Percentiles rank a stretch among this genome's conserved stretches.
Conservation (phyloP, 1,139 yeast genomes). For the Magnusiomyces tetraspermus region DNA sequence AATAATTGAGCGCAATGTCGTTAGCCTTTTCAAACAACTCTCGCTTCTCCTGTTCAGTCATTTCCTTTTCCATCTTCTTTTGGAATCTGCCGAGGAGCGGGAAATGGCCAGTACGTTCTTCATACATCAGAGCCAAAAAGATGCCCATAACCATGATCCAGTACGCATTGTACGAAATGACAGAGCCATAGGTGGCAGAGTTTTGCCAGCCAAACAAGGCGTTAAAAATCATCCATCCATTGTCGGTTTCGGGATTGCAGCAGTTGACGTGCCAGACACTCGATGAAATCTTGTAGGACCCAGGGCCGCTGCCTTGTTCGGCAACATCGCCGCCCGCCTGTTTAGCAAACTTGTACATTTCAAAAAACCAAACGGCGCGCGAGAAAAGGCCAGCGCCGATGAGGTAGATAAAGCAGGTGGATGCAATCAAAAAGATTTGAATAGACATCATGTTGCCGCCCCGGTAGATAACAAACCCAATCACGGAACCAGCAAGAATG, state of each 20-base stretch:
- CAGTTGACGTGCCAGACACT: slow-evolving; percentile 96
- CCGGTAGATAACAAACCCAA: slow-evolving; percentile 63
- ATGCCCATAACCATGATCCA: slow-evolving; percentile 59
- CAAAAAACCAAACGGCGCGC: slow-evolving; percentile 84
- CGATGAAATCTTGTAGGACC: slow-evolving; percentile 73
- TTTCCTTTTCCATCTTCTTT: slow-evolving; percentile 22
- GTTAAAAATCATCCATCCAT: slow-evolving; percentile 88
- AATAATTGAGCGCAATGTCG: slow-evolving; percentile 17
- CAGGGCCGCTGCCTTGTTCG: slow-evolving; percentile 89
- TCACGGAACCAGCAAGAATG: slow-evolving; percentile 50
- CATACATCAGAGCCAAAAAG: slow-evolving; percentile 43
- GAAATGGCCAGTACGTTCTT: slow-evolving; percentile 42
- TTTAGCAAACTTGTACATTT: slow-evolving; percentile 53
- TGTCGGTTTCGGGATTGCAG: slow-evolving; percentile 83
- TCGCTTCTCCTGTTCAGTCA: slow-evolving; percentile 24
- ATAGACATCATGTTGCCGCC: slow-evolving; percentile 72
- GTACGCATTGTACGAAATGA: slow-evolving; percentile 59
- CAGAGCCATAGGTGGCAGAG: slow-evolving; percentile 89
- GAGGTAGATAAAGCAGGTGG: slow-evolving; percentile 78
- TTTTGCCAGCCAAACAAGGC: slow-evolving; percentile 95
- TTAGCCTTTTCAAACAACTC: slow-evolving; percentile 28
- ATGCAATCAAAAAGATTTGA: slow-evolving; percentile 68
- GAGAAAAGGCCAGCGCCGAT: slow-evolving; percentile 88
- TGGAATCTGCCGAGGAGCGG: slow-evolving; percentile 22
- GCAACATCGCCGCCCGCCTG: slow-evolving; percentile 82